Evolutionary conservation across 768 basidiomycete species (phyloP).

Genomic region (Auricularia heimuer): DNA sequence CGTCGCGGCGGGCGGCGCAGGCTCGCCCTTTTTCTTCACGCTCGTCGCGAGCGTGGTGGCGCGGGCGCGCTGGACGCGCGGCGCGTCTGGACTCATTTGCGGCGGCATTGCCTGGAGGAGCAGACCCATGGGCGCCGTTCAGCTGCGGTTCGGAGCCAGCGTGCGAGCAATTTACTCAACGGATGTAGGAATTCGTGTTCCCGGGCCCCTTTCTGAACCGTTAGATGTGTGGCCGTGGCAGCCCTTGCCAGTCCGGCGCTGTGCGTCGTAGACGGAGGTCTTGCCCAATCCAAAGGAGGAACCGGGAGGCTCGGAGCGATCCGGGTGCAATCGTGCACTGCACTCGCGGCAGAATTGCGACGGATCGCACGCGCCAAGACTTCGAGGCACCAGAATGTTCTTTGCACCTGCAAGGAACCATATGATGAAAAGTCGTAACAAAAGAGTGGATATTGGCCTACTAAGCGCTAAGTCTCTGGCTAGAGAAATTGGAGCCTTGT

Average conservation of each 20-base stretch:
- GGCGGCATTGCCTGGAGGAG: background rate
- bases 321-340: background rate
- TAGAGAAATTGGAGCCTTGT: too few relatives aligned
- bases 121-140: background rate
- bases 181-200: too few relatives aligned
- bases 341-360: too few relatives aligned
- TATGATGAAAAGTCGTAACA: too few relatives aligned
- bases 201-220: background rate
- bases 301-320: background rate
- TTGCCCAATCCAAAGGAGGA: background rate
- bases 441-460: too few relatives aligned
- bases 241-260: background rate
- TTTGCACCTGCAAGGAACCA: too few relatives aligned
- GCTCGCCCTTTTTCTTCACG: background rate
- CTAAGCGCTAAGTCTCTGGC: too few relatives aligned
- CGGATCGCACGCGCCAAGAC: too few relatives aligned
- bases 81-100: background rate
- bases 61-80: background rate
- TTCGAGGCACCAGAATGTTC: too few relatives aligned
- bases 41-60: background rate
- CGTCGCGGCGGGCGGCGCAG: background rate
- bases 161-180: background rate
- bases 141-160: background rate
- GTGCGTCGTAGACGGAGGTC: background rate
- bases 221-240: background rate